Percentiles rank a stretch among this genome's conserved stretches.
Evolutionary conservation across 2,329 filamentous ascomycete genomes (phyloP).

Genomic region (Stenocarpella maydis): DNA sequence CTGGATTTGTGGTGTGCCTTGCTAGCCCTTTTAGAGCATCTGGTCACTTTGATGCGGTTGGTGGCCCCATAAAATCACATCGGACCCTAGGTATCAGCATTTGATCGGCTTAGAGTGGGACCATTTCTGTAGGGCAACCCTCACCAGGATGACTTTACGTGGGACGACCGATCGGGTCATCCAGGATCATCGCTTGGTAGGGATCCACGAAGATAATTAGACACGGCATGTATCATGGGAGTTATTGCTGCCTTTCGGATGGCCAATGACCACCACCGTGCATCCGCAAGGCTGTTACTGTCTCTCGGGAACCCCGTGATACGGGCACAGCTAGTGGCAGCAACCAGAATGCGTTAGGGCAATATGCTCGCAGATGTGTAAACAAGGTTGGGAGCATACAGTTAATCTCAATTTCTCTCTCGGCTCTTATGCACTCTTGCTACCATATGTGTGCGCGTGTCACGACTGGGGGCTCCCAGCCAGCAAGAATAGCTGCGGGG

Average conservation of each 20-base stretch:
- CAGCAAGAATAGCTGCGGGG: too few species aligned
- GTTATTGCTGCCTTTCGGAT: neutral
- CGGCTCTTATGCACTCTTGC: neutral
- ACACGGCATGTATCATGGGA: neutral
- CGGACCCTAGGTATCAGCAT: neutral
- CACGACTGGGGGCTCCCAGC: too few species aligned
- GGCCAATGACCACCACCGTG: neutral
- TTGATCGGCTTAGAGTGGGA: conserved; percentile 10
- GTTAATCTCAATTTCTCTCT: too few species aligned
- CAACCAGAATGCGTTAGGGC: too few species aligned
- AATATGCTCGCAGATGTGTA: neutral
- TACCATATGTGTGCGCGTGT: neutral
- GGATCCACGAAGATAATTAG: neutral
- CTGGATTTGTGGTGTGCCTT: neutral
- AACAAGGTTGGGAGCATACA: neutral
- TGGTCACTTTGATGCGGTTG: neutral
- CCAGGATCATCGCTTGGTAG: neutral
- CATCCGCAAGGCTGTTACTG: neutral
- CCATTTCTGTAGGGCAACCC: neutral
- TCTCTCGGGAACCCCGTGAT: neutral
- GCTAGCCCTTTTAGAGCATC: neutral
- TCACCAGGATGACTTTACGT: neutral
- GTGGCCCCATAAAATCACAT: neutral
- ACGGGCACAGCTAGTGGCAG: neutral
- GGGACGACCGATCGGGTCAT: neutral